Evolutionary conservation across 768 basidiomycete species (phyloP), one percentile per base, ranked within the genome.

Genomic region (Candolleomyces aberdarensis): DNA sequence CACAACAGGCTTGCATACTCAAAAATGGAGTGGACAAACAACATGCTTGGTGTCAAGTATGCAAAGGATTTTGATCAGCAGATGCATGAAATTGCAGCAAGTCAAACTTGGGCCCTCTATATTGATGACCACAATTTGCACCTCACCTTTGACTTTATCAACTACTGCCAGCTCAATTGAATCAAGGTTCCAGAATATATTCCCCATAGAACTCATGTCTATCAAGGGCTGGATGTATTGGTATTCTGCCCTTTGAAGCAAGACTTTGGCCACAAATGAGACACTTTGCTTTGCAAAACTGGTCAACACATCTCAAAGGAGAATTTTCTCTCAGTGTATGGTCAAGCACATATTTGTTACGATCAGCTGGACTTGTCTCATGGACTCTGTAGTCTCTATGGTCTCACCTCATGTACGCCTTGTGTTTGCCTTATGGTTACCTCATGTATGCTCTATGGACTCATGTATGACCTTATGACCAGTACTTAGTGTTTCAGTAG

Each of bases 51-150:
- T 8, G 54, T 69, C 9, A 66, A 67, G 11, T 80, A 72, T 69
- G 72, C 80, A 31, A 69, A 79, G 61, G 59, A 74, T 19, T 83
- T 81, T 60, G 73, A 82, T 43, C 52, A 60, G n/a, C 64, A 72
- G 43, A 83, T 17, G 50, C 64, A 10, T n/a, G 67, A 62, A 11
- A 79, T 80, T 60, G 74, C 72, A 6, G 59, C 57, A 13, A 72
- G 74, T 3, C 47, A 62, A 6, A 51, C 63, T 11, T 61, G 67
- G 0, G 60, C 80, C 0, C 76, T 84, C 10, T 62, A 78, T 11
- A 71, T 83, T 11, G 78, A 83, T 70, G 77, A 82, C 0, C 82
- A 84, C 57, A 74, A 69, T 54, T 81, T 77, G 0, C 81, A 83
- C 58, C 77, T 73, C 59, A 75, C 72, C 3, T 51, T 57, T 4